A percentile compares a stretch with the other conserved stretches of the same genome.
phyloP scores from a whole-genome alignment of 148 eudicot species.

The Fagopyrum tataricum region DNA sequence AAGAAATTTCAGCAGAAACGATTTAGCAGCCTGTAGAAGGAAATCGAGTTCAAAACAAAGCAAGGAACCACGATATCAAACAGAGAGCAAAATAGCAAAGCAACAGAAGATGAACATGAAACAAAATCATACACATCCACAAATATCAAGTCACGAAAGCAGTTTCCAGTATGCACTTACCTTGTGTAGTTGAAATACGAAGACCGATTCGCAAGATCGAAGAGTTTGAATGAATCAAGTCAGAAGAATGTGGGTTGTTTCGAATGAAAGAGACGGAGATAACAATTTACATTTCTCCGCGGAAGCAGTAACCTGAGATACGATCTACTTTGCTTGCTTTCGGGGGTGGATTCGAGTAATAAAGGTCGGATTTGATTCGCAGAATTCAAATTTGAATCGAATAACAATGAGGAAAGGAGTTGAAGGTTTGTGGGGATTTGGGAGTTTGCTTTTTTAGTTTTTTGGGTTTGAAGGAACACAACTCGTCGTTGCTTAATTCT shows the following conservation, averaged over 20 bases:
- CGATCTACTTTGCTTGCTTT: conserved; percentile 1
- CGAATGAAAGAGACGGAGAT: conserved; percentile 4
- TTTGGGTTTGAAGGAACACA: conserved; percentile 7
- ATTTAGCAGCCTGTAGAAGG: neutral
- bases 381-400: neutral
- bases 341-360: neutral
- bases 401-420: neutral
- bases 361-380: neutral
- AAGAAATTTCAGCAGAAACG: neutral
- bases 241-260: conserved; percentile 9
- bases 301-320: conserved; percentile 5
- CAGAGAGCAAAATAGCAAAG: neutral
- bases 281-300: conserved; percentile 1
- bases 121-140: neutral
- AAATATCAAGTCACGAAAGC: neutral
- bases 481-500: neutral
- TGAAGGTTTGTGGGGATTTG: neutral
- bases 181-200: neutral
- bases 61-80: neutral
- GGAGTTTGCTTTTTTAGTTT: neutral
- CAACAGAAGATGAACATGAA: neutral
- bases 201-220: conserved; percentile 5
- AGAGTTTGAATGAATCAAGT: neutral
- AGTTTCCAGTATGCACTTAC: neutral
- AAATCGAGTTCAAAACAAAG: neutral